Percentiles rank a stretch among this genome's conserved stretches.
These are phyloP conservation scores for Hypholoma sublateritium DNA, from an alignment of 768 basidiomycete genomes.

Conservation along the genomic window DNA sequence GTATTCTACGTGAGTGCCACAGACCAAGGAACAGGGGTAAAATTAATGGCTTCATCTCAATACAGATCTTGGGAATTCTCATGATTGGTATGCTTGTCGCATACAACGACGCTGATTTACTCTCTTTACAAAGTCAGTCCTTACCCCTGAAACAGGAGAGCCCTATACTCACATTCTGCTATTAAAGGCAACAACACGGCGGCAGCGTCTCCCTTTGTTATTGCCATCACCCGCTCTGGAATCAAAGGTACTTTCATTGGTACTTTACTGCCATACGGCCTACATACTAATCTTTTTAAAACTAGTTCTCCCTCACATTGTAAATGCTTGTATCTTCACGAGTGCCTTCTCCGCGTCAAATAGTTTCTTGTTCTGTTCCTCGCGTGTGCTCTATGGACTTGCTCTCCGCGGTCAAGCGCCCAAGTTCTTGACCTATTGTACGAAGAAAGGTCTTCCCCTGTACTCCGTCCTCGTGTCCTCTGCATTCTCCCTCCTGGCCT, in stretches of 20 bases:
- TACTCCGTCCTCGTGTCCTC: slow-evolving; percentile 33
- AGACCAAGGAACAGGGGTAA: not conserved
- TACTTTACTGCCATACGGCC: too few species aligned
- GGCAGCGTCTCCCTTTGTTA: slow-evolving; percentile 82
- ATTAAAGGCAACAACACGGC: slow-evolving; percentile 51
- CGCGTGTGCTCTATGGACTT: slow-evolving; percentile 53
- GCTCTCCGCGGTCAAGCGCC: slow-evolving; percentile 53
- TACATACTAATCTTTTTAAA: not conserved
- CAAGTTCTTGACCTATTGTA: slow-evolving; percentile 40
- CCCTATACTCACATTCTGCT: not conserved
- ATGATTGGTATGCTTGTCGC: slow-evolving; percentile 82
- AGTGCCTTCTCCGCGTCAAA: slow-evolving; percentile 74
- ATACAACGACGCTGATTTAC: slow-evolving; percentile 55
- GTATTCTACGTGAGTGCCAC: slow-evolving; percentile 62
- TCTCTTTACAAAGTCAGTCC: slow-evolving; percentile 30
- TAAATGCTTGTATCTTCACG: slow-evolving; percentile 74
- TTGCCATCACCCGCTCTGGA: slow-evolving; percentile 73
- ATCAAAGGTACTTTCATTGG: slow-evolving; percentile 47
- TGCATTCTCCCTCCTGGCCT: slow-evolving; percentile 50
- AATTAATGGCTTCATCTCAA: not conserved
- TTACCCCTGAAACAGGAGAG: not conserved
- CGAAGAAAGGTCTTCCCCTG: slow-evolving; percentile 48
- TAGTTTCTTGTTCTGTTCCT: slow-evolving; percentile 58
- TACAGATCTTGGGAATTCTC: slow-evolving; percentile 64
- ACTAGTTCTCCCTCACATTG: slow-evolving; percentile 59